Evolutionary conservation across 1,284 basidiomycete genomes (phyloP).

Genomic region (Rhodotorula sp.): DNA sequence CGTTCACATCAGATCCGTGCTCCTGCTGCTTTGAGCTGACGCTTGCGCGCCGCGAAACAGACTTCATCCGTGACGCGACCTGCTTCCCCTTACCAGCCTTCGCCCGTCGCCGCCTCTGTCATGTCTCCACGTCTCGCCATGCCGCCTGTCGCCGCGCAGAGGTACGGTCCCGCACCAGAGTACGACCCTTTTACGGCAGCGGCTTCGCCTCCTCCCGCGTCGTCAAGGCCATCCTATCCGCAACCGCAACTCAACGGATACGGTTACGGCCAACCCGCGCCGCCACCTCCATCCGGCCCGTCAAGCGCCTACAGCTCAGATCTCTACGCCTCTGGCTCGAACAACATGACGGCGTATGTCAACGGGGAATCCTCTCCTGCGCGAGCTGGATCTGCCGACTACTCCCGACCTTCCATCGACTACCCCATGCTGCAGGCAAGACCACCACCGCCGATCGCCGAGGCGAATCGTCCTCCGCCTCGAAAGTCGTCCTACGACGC

Average conservation of each 20-base stretch:
- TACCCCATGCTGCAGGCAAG: slow-evolving; percentile 73
- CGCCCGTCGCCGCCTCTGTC: background rate
- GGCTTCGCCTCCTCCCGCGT: background rate
- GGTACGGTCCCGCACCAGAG: slow-evolving; percentile 29
- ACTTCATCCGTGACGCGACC: background rate
- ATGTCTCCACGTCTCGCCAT: slow-evolving; percentile 33
- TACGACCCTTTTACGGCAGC: slow-evolving; percentile 33
- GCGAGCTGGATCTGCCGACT: slow-evolving; percentile 40
- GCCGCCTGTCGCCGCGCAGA: slow-evolving; percentile 40
- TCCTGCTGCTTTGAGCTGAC: too few relatives aligned
- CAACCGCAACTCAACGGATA: slow-evolving; percentile 39
- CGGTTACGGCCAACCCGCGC: slow-evolving; percentile 1
- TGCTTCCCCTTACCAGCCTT: background rate
- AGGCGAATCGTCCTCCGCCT: slow-evolving; percentile 63
- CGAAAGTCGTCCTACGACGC: slow-evolving; percentile 7
- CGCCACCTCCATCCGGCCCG: background rate
- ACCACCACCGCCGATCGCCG: slow-evolving; percentile 69
- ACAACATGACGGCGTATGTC: background rate
- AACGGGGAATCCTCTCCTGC: slow-evolving; percentile 1
- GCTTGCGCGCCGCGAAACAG: background rate
- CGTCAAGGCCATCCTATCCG: slow-evolving; percentile 9
- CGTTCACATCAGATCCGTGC: background rate
- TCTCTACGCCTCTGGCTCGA: slow-evolving; percentile 56
- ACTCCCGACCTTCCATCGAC: slow-evolving; percentile 60
- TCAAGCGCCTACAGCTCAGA: slow-evolving; percentile 51